phyloP scores from a whole-genome alignment of 352 stramenopile genomes.

The Phytophthora rubi region DNA sequence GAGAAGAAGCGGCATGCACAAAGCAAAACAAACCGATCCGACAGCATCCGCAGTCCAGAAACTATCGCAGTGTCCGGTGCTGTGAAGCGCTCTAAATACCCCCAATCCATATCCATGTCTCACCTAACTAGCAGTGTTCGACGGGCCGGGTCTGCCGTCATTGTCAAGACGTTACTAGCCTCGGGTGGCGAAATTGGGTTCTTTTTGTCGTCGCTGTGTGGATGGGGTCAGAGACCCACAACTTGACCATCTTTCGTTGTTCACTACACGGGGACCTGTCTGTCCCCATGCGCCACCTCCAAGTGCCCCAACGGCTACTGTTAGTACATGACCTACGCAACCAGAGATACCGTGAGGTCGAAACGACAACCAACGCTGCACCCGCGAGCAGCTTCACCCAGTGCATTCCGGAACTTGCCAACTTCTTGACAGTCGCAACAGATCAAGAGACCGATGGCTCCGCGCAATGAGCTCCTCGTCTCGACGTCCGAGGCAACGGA shows the following conservation, averaged over 20 bases:
- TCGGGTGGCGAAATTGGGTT: background rate
- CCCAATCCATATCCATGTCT: background rate
- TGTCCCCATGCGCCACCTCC: background rate
- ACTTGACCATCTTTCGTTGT: background rate
- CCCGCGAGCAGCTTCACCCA: background rate
- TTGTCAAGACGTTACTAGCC: background rate
- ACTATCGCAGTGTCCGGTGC: background rate
- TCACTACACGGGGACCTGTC: background rate
- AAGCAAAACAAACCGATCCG: too few relatives aligned
- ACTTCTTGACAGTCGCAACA: background rate
- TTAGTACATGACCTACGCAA: background rate
- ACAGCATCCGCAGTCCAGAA: background rate
- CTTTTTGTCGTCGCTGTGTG: background rate
- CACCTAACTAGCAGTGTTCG: background rate
- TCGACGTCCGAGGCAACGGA: background rate
- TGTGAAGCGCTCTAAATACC: background rate
- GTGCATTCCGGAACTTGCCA: background rate
- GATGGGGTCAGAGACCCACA: background rate
- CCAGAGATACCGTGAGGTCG: background rate
- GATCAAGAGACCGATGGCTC: background rate
- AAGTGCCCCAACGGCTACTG: background rate
- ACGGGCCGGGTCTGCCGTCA: background rate
- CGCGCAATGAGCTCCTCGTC: background rate
- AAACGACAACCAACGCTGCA: background rate
- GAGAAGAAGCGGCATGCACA: too few relatives aligned